Evolutionary conservation across 2,329 filamentous ascomycete genomes (phyloP).

Genomic region (Xylariaceae sp.): DNA sequence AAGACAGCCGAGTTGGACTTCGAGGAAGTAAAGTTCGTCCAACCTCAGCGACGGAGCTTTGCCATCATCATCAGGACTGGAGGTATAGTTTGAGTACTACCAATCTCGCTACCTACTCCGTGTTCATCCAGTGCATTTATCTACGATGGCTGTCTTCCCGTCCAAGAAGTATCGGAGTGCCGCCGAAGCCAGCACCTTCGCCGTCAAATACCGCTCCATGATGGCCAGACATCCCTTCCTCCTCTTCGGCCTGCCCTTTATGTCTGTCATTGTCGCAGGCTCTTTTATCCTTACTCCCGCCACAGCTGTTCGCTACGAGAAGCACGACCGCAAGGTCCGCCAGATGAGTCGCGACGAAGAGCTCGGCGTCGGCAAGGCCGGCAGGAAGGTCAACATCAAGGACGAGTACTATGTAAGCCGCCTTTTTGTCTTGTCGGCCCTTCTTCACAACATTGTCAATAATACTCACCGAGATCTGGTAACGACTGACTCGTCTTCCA

Average conservation of each 20-base stretch:
- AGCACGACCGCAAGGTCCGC: slow-evolving; percentile 84
- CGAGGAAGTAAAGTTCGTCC: too few species aligned
- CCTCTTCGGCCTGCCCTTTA: slow-evolving; percentile 91
- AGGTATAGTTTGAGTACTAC: too few species aligned
- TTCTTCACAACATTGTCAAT: neutral
- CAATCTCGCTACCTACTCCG: too few species aligned
- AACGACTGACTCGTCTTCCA: slow-evolving; percentile 36
- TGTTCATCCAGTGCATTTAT: neutral
- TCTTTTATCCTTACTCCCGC: slow-evolving; percentile 94
- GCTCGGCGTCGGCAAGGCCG: slow-evolving; percentile 71
- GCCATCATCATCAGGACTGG: too few species aligned
- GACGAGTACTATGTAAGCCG: slow-evolving; percentile 79
- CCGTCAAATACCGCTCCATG: slow-evolving; percentile 70
- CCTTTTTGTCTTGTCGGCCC: neutral
- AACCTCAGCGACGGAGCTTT: too few species aligned
- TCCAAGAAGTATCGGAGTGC: slow-evolving; percentile 69
- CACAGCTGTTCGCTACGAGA: slow-evolving; percentile 89
- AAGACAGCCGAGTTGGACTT: too few species aligned
- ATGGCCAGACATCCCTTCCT: slow-evolving; percentile 82
- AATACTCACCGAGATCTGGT: neutral
- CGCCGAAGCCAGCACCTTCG: slow-evolving; percentile 65
- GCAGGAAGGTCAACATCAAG: slow-evolving; percentile 72
- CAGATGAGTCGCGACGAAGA: slow-evolving; percentile 84
- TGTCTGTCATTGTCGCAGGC: slow-evolving; percentile 83
- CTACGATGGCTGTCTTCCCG: slow-evolving; percentile 61